Evolutionary conservation across 805 yeast genomes (phyloP).

Genomic region (Wickerhamiella spandovensis): DNA sequence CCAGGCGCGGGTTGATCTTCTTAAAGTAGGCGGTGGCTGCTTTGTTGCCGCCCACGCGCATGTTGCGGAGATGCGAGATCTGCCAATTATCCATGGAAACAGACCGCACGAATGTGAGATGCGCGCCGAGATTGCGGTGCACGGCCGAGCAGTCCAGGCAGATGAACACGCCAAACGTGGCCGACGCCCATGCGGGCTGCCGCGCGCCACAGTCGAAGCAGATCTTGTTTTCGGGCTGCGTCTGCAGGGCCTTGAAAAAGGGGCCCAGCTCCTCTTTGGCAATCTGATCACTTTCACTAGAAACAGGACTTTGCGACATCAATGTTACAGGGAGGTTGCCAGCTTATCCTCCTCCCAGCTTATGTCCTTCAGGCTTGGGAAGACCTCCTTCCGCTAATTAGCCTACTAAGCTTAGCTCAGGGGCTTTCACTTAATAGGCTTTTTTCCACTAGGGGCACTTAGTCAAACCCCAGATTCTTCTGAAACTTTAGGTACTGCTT

Average conservation of each 20-base stretch:
- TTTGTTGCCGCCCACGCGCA: conserved; percentile 89
- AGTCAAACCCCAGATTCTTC: no score
- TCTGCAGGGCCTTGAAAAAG: conserved; percentile 49
- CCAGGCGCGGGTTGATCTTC: conserved; percentile 68
- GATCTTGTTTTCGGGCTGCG: conserved; percentile 54
- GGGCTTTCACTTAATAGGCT: no score
- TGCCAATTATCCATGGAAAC: conserved; percentile 92
- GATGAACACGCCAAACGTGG: conserved; percentile 84
- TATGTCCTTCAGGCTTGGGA: no score
- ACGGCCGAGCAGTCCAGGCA: conserved; percentile 93
- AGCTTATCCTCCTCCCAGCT: neutral
- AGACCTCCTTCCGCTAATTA: no score
- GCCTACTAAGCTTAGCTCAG: no score
- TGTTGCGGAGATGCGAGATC: conserved; percentile 73
- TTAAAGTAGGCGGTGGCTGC: conserved; percentile 69
- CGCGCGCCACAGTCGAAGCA: conserved; percentile 92
- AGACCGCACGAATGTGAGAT: conserved; percentile 87
- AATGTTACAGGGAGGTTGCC: neutral
- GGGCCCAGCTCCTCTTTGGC: conserved; percentile 51
- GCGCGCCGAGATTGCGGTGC: conserved; percentile 93
- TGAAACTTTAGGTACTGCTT: no score
- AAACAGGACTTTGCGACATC: neutral
- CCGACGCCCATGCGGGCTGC: conserved; percentile 97
- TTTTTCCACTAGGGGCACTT: no score
- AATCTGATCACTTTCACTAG: conserved; percentile 14